These are phyloP conservation scores for Lasiodiplodia citricola DNA, from an alignment of 2,329 filamentous ascomycete genomes.

Conservation along the genomic window DNA sequence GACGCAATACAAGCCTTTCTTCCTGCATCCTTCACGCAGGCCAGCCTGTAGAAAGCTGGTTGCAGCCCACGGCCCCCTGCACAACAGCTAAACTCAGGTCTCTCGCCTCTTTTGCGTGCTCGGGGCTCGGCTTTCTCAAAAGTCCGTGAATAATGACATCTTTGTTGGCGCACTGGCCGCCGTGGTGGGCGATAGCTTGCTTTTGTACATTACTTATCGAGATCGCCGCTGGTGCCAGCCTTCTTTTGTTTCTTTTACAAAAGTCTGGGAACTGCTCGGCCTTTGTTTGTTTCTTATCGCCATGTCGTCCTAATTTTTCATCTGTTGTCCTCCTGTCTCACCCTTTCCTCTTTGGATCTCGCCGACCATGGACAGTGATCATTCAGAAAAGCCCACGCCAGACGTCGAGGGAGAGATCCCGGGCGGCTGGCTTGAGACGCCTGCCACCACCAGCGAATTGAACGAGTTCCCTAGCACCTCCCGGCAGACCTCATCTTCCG, in stretches of 20 bases:
- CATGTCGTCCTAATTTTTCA: background rate
- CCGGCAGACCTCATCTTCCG: background rate
- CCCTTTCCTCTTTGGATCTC: too few relatives aligned
- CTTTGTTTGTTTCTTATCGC: background rate
- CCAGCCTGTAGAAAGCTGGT: constrained; percentile 4
- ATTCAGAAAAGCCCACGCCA: constrained; percentile 38
- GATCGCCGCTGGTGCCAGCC: background rate
- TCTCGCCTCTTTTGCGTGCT: background rate
- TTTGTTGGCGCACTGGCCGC: constrained; percentile 6
- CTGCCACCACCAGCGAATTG: constrained; percentile 29
- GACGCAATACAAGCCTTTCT: constrained; percentile 11
- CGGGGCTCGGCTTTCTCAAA: constrained; percentile 3
- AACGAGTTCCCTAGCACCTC: background rate
- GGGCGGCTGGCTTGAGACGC: constrained; percentile 44
- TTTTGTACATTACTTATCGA: background rate
- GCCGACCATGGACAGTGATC: constrained; percentile 5
- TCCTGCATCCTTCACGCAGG: background rate
- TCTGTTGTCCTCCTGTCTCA: background rate
- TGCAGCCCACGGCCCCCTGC: background rate
- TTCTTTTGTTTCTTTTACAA: background rate
- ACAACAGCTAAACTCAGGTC: background rate
- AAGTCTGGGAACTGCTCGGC: background rate
- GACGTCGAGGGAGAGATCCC: constrained; percentile 38
- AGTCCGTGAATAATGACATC: background rate
- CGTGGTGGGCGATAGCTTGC: background rate